These are phyloP conservation scores for Xylaria sp. DNA, from an alignment of 2,329 filamentous ascomycete genomes.

Conservation along the genomic window DNA sequence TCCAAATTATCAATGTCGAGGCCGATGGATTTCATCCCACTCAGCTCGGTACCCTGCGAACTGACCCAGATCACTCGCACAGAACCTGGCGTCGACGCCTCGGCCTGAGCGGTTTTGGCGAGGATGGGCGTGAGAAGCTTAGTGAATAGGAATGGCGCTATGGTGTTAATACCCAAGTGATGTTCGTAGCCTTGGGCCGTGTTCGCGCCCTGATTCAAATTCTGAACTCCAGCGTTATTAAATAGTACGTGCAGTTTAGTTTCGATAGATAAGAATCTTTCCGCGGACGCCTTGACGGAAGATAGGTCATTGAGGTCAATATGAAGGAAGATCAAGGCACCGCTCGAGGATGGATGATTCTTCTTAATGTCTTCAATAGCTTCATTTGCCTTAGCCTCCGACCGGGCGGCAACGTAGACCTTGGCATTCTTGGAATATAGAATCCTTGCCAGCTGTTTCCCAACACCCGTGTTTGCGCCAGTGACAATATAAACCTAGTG, in stretches of 20 bases:
- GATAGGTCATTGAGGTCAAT: conserved; percentile 53
- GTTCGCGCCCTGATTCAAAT: conserved; percentile 35
- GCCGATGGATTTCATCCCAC: background rate
- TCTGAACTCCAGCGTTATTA: conserved; percentile 51
- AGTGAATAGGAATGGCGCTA: conserved; percentile 43
- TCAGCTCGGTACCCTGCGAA: conserved; percentile 35
- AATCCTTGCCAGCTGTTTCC: conserved; percentile 52
- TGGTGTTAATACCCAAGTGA: conserved; percentile 41
- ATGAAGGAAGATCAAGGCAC: conserved; percentile 49
- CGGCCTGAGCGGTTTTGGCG: conserved; percentile 29
- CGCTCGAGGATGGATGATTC: conserved; percentile 34
- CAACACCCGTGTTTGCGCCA: conserved; percentile 50
- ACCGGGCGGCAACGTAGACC: conserved; percentile 57
- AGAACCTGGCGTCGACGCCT: conserved; percentile 5
- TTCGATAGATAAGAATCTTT: conserved; percentile 51
- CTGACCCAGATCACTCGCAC: conserved; percentile 44
- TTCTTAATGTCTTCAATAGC: conserved; percentile 54
- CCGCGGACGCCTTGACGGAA: conserved; percentile 51
- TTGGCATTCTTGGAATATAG: conserved; percentile 55
- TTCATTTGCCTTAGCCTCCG: conserved; percentile 50
- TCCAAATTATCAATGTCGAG: conserved; percentile 32
- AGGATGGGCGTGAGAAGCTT: conserved; percentile 41
- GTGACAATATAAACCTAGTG: conserved; percentile 34
- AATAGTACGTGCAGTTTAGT: conserved; percentile 52
- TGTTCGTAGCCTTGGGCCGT: conserved; percentile 47